phyloP scores from a whole-genome alignment of 805 yeast species.

The Candida oleophila region DNA sequence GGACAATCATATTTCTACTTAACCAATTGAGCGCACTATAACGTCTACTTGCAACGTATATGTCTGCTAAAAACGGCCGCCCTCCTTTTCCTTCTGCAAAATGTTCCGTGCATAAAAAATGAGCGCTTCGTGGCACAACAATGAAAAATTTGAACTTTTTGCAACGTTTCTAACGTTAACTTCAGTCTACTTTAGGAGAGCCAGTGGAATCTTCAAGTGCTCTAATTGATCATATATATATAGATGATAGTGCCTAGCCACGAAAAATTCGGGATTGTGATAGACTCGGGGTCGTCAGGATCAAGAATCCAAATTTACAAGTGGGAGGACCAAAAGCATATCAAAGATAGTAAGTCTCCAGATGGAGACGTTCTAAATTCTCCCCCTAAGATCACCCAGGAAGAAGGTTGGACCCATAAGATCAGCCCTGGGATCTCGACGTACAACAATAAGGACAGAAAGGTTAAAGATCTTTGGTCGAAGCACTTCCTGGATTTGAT shows the following conservation, averaged over 20 bases:
- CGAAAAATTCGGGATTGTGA: slow-evolving; percentile 73
- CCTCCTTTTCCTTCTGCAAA: too few species aligned
- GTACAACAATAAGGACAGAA: slow-evolving; percentile 42
- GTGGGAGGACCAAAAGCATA: slow-evolving; percentile 57
- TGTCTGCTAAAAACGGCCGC: too few species aligned
- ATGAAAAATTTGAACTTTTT: background rate
- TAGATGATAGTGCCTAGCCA: slow-evolving; percentile 8
- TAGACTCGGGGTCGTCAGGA: slow-evolving; percentile 96
- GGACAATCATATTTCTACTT: slow-evolving; percentile 22
- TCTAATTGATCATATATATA: too few species aligned
- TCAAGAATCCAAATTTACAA: slow-evolving; percentile 81
- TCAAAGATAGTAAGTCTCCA: slow-evolving; percentile 8
- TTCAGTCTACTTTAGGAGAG: too few species aligned
- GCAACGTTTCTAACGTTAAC: background rate
- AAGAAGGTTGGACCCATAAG: slow-evolving; percentile 67
- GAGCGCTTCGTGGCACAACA: background rate
- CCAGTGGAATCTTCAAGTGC: too few species aligned
- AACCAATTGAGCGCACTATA: too few species aligned
- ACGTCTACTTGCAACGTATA: too few species aligned
- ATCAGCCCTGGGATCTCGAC: slow-evolving; percentile 84
- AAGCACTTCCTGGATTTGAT: slow-evolving; percentile 67
- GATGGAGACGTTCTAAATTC: slow-evolving; percentile 43
- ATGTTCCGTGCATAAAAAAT: background rate
- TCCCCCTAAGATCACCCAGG: slow-evolving; percentile 67
- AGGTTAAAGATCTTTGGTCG: slow-evolving; percentile 59